Conservation (phyloP, 1,139 yeast genomes). For the Sporopachydermia cereana region DNA sequence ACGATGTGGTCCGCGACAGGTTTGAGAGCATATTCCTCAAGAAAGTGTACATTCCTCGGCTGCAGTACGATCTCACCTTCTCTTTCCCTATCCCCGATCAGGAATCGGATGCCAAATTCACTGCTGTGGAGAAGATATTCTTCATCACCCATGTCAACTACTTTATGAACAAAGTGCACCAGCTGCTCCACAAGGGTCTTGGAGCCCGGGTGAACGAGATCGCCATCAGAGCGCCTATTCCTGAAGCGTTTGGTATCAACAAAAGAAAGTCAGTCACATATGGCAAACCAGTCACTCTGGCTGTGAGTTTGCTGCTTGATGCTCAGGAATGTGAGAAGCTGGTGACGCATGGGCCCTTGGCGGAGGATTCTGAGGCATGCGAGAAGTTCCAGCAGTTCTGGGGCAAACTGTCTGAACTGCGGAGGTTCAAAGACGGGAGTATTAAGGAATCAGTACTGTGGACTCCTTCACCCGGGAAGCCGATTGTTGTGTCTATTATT, state of each 20-base stretch:
- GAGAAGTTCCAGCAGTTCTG: slow-evolving; percentile 72
- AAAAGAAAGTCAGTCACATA: slow-evolving; percentile 43
- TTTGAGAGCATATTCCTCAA: slow-evolving; percentile 75
- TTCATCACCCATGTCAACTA: slow-evolving; percentile 61
- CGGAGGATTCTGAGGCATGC: slow-evolving; percentile 43
- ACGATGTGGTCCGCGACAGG: slow-evolving; percentile 74
- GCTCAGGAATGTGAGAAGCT: slow-evolving; percentile 66
- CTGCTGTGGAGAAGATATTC: slow-evolving; percentile 64
- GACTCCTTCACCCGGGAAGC: slow-evolving; percentile 43
- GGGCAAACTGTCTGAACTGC: slow-evolving; percentile 77
- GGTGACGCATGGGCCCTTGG: slow-evolving; percentile 76
- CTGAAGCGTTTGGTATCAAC: slow-evolving; percentile 30
- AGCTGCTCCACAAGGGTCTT: slow-evolving; percentile 50
- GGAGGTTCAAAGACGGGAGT: slow-evolving; percentile 85
- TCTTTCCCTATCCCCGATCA: slow-evolving; percentile 27
- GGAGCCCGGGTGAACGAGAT: slow-evolving; percentile 49
- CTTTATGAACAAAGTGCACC: slow-evolving; percentile 46
- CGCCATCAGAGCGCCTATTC: slow-evolving; percentile 20
- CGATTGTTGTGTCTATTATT: slow-evolving; percentile 56
- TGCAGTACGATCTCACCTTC: slow-evolving; percentile 58
- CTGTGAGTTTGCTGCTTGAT: slow-evolving; percentile 59
- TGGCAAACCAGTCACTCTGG: slow-evolving; percentile 23
- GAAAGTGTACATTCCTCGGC: slow-evolving; percentile 39
- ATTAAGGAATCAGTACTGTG: slow-evolving; percentile 87
- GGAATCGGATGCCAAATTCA: slow-evolving; percentile 34